phyloP scores from a whole-genome alignment of 768 basidiomycete genomes.

The Rhodotorula toruloides region DNA sequence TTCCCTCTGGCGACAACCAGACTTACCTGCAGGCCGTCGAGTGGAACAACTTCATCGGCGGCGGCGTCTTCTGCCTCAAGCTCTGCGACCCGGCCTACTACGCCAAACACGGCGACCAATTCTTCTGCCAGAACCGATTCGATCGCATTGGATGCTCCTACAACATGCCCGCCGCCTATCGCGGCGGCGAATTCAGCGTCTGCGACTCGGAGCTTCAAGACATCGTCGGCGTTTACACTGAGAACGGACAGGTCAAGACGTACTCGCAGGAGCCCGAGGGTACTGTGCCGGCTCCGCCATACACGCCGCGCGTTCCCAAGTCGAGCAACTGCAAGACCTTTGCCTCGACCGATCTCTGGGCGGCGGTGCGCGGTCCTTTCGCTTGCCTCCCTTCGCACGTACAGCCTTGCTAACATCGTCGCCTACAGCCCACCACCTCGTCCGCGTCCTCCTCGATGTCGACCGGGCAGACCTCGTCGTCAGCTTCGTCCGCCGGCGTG shows the following conservation, averaged over 20 bases:
- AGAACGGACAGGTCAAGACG: constrained; percentile 3
- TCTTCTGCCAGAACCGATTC: constrained; percentile 20
- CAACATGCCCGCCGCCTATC: constrained; percentile 34
- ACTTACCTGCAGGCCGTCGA: constrained; percentile 48
- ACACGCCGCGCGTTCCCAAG: constrained; percentile 38
- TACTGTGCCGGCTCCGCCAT: constrained; percentile 40
- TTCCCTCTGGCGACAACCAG: constrained; percentile 32
- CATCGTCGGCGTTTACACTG: constrained; percentile 22
- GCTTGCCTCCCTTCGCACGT: background rate
- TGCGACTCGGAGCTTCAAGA: constrained; percentile 43
- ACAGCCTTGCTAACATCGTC: background rate
- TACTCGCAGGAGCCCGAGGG: constrained; percentile 31
- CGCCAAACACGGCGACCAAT: background rate
- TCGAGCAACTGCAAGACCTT: constrained; percentile 42
- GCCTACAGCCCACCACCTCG: background rate
- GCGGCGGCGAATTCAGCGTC: constrained; percentile 31
- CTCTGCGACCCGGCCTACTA: constrained; percentile 19
- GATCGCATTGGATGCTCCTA: constrained; percentile 21
- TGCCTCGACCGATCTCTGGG: constrained; percentile 35
- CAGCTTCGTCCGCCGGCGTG: background rate
- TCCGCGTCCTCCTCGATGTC: constrained; percentile 5
- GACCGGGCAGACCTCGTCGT: background rate
- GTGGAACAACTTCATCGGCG: constrained; percentile 26
- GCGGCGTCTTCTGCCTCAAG: constrained; percentile 27
- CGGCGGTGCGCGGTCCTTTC: background rate